Evolutionary conservation across 2,329 filamentous ascomycete genomes (phyloP).

Genomic region (Fonsecaea multimorphosa): DNA sequence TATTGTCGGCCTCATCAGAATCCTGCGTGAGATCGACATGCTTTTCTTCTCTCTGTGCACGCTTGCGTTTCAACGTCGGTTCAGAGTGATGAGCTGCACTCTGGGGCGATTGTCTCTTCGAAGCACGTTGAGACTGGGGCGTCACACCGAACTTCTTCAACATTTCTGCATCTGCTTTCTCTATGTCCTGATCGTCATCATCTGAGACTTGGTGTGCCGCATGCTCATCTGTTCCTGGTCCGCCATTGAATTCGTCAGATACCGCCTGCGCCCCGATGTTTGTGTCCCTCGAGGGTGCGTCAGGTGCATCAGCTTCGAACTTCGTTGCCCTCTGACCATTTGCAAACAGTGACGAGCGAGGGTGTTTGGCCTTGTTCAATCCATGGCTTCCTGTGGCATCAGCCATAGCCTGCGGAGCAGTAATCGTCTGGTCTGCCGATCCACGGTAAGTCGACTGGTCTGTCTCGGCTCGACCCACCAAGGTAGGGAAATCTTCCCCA

Average conservation of each 20-base stretch:
- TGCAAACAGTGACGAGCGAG: neutral
- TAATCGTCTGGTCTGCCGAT: neutral
- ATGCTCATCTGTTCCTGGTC: neutral
- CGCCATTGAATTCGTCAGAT: neutral
- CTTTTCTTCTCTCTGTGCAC: neutral
- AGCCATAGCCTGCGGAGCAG: neutral
- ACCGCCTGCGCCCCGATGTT: neutral
- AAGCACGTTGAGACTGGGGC: neutral
- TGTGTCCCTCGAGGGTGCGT: neutral
- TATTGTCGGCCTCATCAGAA: constrained; percentile 46
- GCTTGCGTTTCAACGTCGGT: constrained; percentile 9
- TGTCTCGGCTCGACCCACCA: neutral
- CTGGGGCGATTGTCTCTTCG: neutral
- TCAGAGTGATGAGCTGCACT: neutral
- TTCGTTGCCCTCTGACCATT: neutral
- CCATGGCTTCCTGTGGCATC: neutral
- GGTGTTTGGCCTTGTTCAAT: neutral
- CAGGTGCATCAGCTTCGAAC: neutral
- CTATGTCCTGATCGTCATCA: neutral
- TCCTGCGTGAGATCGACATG: constrained; percentile 60
- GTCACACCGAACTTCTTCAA: neutral
- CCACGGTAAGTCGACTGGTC: constrained; percentile 6
- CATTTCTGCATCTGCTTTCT: neutral
- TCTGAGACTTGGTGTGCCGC: neutral
- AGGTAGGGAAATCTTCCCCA: constrained; percentile 5